Evolutionary conservation across 768 basidiomycete genomes (phyloP), one percentile per base, ranked within the genome.

Genomic region (Trametes sanguinea): DNA sequence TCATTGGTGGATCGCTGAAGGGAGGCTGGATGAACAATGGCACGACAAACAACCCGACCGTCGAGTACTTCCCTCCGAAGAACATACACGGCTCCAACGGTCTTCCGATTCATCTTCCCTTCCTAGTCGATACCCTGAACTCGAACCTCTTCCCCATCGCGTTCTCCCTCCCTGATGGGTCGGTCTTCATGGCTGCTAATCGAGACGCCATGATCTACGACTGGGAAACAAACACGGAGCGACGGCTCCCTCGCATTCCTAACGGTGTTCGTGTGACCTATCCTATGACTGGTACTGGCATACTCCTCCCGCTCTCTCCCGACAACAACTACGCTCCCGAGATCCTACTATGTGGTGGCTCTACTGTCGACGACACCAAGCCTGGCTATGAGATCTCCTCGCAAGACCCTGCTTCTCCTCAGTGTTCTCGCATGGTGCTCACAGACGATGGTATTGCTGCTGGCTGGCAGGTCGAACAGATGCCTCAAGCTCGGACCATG

Each of bases 21-120:
- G 91, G 91, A 7, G 92, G 90, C 9, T 93, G 90, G 90, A 92
- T 92, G 64, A 92, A 92, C 71, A 93, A 92, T 58, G 81, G 77
- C 29, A 90, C 89, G 3, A 83, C 84, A 61, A 90, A 92, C 76
- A 92, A 92, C 69, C 90, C 91, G 3, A 92, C 89, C 0, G 73
- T 90, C 64, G 90, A 92, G 73, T 94, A 84, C 74, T 95, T 81
- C 72, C 93, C 93, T 33, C 88, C 92, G 1, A 94, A 94, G 72
- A 77, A 79, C 56, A 84, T 92, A 51, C 80, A 86, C 61, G 82
- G 81, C 14, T 86, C 82, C 3, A 83, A 85, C 45, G 91, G 92
- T 48, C 66, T 89, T 65, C 87, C 89, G 2, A 81, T 92, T 43
- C 69, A 73, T n/a, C 65, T 88, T 17, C 78, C 77, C 30, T 92